phyloP scores from a whole-genome alignment of 768 basidiomycete genomes.

The Russula sp. region DNA sequence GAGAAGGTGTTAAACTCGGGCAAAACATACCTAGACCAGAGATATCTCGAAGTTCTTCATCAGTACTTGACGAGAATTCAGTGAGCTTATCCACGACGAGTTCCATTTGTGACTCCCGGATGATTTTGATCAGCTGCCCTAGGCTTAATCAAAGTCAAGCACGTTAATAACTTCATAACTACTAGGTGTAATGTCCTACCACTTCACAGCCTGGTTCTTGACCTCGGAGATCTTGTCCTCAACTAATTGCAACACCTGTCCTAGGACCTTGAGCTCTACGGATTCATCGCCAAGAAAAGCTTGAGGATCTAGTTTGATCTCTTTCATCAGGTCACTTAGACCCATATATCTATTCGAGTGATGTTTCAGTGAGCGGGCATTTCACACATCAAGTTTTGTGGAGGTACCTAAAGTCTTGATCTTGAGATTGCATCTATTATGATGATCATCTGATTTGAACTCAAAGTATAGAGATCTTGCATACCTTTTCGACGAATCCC shows the following conservation, averaged over 20 bases:
- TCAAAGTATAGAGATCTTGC: constrained; percentile 31
- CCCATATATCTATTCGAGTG: constrained; percentile 81
- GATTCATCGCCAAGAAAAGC: constrained; percentile 82
- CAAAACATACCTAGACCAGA: constrained; percentile 73
- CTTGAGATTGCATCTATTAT: constrained; percentile 78
- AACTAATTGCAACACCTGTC: constrained; percentile 79
- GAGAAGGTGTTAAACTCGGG: background rate
- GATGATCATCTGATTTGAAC: constrained; percentile 10
- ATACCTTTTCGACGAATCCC: constrained; percentile 74
- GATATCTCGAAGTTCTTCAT: constrained; percentile 93
- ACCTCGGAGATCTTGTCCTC: constrained; percentile 98
- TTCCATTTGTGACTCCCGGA: constrained; percentile 79
- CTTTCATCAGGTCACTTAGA: constrained; percentile 87
- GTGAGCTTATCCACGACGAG: constrained; percentile 87
- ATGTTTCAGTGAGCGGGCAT: constrained; percentile 26
- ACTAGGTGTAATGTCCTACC: constrained; percentile 46
- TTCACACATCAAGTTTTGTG: constrained; percentile 24
- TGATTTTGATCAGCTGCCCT: constrained; percentile 86
- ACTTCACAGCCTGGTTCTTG: constrained; percentile 96
- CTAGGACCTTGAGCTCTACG: constrained; percentile 80
- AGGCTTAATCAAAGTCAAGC: constrained; percentile 48
- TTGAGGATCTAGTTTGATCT: constrained; percentile 74
- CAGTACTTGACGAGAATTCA: constrained; percentile 77
- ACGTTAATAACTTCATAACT: background rate
- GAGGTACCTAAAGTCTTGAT: constrained; percentile 82